Evolutionary conservation across 2,329 filamentous ascomycete species (phyloP).

Genomic region (Clonostachys byssicola): DNA sequence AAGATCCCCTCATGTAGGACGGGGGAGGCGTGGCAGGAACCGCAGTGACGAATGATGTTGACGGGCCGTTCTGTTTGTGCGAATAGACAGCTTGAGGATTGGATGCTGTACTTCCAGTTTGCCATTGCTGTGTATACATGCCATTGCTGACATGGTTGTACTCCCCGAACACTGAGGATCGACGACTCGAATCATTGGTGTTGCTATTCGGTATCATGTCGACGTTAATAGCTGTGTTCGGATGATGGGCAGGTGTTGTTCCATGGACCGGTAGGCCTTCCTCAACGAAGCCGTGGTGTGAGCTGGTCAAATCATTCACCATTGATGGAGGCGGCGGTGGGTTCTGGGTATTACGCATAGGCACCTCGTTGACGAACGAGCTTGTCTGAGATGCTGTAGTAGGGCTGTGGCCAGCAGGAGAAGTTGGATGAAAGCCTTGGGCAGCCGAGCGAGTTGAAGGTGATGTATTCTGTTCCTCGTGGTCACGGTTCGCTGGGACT

Average conservation of each 20-base stretch:
- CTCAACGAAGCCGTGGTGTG: slow-evolving; percentile 35
- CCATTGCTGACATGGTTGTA: slow-evolving; percentile 30
- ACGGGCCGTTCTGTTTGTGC: slow-evolving; percentile 30
- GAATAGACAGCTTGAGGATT: slow-evolving; percentile 38
- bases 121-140: slow-evolving; percentile 40
- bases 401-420: slow-evolving; percentile 29
- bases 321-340: neutral
- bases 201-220: slow-evolving; percentile 34
- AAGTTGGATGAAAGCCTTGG: slow-evolving; percentile 27
- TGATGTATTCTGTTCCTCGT: slow-evolving; percentile 32
- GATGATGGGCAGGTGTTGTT: slow-evolving; percentile 24
- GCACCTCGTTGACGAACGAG: slow-evolving; percentile 35
- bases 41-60: slow-evolving; percentile 20
- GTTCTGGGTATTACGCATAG: slow-evolving; percentile 34
- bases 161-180: slow-evolving; percentile 42
- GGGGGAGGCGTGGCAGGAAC: slow-evolving; percentile 19
- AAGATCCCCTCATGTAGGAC: slow-evolving; percentile 8
- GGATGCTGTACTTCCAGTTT: slow-evolving; percentile 33
- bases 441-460: slow-evolving; percentile 22
- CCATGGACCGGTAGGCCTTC: slow-evolving; percentile 24
- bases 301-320: slow-evolving; percentile 22
- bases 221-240: slow-evolving; percentile 29
- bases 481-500: slow-evolving; percentile 29
- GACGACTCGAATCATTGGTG: slow-evolving; percentile 38
- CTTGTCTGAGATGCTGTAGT: slow-evolving; percentile 20